A percentile compares a stretch with the other conserved stretches of the same genome.
These are phyloP conservation scores for Solanum sitiens DNA, from an alignment of 257 asterid species.

Conservation along the genomic window DNA sequence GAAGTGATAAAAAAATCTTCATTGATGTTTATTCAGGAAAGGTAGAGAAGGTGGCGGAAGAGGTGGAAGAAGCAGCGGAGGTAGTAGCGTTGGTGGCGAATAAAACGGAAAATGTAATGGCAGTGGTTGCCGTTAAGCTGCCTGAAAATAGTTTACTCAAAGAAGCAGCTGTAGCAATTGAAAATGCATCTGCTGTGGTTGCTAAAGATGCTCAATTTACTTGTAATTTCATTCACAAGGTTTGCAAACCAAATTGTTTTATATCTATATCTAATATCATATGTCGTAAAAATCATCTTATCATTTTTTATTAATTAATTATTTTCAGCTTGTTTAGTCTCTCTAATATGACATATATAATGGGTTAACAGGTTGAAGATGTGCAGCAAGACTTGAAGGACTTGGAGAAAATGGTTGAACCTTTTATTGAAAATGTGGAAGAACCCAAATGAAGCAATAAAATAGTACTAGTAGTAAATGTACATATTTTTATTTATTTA, in stretches of 20 bases:
- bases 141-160: slow-evolving; percentile 48
- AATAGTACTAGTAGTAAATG: background rate
- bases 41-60: slow-evolving; percentile 34
- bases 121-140: slow-evolving; percentile 37
- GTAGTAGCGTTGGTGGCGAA: slow-evolving; percentile 53
- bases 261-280: background rate
- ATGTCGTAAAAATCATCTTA: background rate
- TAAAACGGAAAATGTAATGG: slow-evolving; percentile 31
- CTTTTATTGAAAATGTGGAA: slow-evolving; percentile 26
- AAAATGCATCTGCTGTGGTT: slow-evolving; percentile 28
- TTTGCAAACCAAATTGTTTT: background rate
- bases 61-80: slow-evolving; percentile 53
- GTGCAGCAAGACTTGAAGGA: slow-evolving; percentile 52
- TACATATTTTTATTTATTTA: background rate
- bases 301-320: background rate
- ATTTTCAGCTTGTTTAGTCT: background rate
- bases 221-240: slow-evolving; percentile 45
- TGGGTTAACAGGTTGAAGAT: slow-evolving; percentile 38
- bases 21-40: slow-evolving; percentile 22
- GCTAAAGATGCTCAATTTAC: slow-evolving; percentile 47
- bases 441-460: slow-evolving; percentile 1
- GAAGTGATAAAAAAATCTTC: background rate
- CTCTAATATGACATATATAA: background rate
- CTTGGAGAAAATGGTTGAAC: slow-evolving; percentile 37
- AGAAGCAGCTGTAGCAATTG: slow-evolving; percentile 45